Evolutionary conservation across 768 basidiomycete genomes (phyloP), one percentile per base, ranked within the genome.

Genomic region (Lepiota venenata): DNA sequence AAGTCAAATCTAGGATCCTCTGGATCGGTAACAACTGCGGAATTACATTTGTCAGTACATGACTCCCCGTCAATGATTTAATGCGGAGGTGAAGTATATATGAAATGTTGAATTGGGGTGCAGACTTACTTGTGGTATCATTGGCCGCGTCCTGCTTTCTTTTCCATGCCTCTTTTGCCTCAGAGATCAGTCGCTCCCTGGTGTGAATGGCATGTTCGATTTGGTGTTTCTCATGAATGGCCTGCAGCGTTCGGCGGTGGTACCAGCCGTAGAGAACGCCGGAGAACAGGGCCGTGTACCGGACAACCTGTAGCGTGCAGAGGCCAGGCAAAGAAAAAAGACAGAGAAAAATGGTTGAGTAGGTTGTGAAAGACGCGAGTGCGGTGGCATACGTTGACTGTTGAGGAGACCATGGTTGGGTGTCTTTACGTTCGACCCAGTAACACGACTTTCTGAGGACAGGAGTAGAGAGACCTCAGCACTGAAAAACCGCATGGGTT

Each of bases 1-100:
- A 98, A 78, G 78, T 98, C 94, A 73, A 98, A 99, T 60, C 82
- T 84, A 50, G 96, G 93, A 72, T 98, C 87, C 63, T 98, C 96
- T 39, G 94, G 91, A 78, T 99, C 85, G 60, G 93, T 88, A 60
- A 97, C 77, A 61, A 96, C 94, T 95, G 71, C 37, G 50, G 43
- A 50, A 58, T 55, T 50, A 45, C 47, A n/a, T 18, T 21, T 36
- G 18, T 46, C 32, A 48, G 40, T 41, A 55, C 20, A 48, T 21
- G 36, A 11, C 37, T 18, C 42, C 48, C 54, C 48, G 20, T 52
- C 46, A 46, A 40, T 39, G 45, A 35, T 45, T 43, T 25, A 53
- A 27, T 38, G 40, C 15, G 25, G 38, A 16, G 54, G 43, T 45
- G 50, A 45, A 32, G 52, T 41, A 55, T 37, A 57, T 32, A 32